phyloP scores from a whole-genome alignment of 2,329 filamentous ascomycete species.

The Talaromyces rugulosus region DNA sequence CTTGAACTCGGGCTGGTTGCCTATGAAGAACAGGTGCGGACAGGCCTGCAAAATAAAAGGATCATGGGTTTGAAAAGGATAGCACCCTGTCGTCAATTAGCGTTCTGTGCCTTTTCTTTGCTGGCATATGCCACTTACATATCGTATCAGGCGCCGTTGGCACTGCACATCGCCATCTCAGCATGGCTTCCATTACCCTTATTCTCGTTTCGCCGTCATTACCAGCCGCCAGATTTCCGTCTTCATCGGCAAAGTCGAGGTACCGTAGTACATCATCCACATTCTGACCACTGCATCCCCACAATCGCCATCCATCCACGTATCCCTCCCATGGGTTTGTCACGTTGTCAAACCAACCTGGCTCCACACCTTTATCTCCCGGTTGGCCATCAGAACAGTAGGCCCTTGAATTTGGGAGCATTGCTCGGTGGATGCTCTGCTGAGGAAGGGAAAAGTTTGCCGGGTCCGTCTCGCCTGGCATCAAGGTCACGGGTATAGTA shows the following conservation, averaged over 20 bases:
- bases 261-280: slow-evolving; percentile 94
- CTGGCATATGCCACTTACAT: slow-evolving; percentile 56
- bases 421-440: slow-evolving; percentile 85
- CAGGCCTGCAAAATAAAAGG: slow-evolving; percentile 81
- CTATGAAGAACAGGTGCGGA: slow-evolving; percentile 87
- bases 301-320: slow-evolving; percentile 80
- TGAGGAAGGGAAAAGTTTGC: slow-evolving; percentile 88
- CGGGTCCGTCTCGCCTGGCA: slow-evolving; percentile 80
- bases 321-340: slow-evolving; percentile 94
- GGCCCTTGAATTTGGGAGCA: slow-evolving; percentile 72
- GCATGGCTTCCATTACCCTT: slow-evolving; percentile 90
- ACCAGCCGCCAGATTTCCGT: slow-evolving; percentile 20
- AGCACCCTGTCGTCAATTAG: slow-evolving; percentile 63
- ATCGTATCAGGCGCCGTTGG: slow-evolving; percentile 95
- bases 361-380: slow-evolving; percentile 36
- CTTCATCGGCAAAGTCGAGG: slow-evolving; percentile 51
- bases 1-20: slow-evolving; percentile 75
- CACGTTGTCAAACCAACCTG: slow-evolving; percentile 78
- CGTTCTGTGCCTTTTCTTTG: not conserved
- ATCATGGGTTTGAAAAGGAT: slow-evolving; percentile 91
- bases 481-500: slow-evolving; percentile 79
- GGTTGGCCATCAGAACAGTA: slow-evolving; percentile 50
- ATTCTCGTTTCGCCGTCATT: slow-evolving; percentile 64
- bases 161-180: slow-evolving; percentile 84
- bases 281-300: slow-evolving; percentile 87